phyloP scores from a whole-genome alignment of 164 flowering plant genomes.

The Dillenia turbinata region DNA sequence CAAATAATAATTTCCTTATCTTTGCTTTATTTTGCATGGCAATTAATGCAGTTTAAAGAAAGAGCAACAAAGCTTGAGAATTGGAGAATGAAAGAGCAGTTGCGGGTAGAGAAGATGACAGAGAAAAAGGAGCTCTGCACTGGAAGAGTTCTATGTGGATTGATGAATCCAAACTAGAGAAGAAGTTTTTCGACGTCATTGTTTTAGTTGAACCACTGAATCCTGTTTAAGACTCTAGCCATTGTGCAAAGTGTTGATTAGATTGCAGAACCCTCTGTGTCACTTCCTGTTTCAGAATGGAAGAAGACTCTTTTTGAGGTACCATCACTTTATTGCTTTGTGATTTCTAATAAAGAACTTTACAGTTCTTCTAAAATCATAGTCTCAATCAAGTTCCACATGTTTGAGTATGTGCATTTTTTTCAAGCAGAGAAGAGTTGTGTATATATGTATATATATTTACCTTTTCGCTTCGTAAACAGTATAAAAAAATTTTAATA shows the following conservation, averaged over 20 bases:
- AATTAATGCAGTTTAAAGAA: slow-evolving; percentile 56
- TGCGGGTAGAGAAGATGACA: slow-evolving; percentile 39
- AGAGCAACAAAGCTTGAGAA: slow-evolving; percentile 57
- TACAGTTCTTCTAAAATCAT: background rate
- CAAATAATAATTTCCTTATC: too few relatives aligned
- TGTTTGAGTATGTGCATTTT: too few relatives aligned
- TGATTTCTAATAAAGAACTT: background rate
- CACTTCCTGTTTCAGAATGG: too few relatives aligned
- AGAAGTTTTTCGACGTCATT: slow-evolving; percentile 28
- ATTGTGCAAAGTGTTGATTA: too few relatives aligned
- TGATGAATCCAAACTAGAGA: slow-evolving; percentile 41
- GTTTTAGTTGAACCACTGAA: slow-evolving; percentile 30
- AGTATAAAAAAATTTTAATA: too few relatives aligned
- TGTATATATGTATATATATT: too few relatives aligned
- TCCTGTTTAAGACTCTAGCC: background rate
- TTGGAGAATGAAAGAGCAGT: slow-evolving; percentile 54
- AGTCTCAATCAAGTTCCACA: too few relatives aligned
- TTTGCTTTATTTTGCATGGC: too few relatives aligned
- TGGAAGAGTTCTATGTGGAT: slow-evolving; percentile 74
- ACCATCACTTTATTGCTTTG: background rate
- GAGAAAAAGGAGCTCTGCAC: slow-evolving; percentile 51
- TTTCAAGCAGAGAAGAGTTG: too few relatives aligned
- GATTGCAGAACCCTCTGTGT: too few relatives aligned
- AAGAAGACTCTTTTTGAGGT: background rate
- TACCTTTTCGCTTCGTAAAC: too few relatives aligned